These are phyloP conservation scores for Raphanus hybrid DNA, from an alignment of 441 rosid genomes.

Conservation along the genomic window DNA sequence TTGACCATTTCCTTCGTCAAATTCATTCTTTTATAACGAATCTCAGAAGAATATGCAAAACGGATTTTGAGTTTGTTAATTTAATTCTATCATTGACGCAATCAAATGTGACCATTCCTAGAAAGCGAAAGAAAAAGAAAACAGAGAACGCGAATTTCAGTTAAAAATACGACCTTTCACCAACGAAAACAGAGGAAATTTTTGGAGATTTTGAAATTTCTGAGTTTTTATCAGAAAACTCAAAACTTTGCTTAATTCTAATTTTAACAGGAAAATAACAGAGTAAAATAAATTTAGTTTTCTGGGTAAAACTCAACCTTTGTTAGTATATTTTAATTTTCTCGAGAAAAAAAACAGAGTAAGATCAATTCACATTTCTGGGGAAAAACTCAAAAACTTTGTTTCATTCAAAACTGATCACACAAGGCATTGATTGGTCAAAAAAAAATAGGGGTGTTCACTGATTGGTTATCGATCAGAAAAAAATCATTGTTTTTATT, in stretches of 20 bases:
- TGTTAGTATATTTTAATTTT: not conserved
- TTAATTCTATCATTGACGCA: conserved; percentile 16
- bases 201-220: not conserved
- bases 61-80: conserved; percentile 10
- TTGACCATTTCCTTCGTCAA: conserved; percentile 32
- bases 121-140: not conserved
- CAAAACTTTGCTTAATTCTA: not conserved
- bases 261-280: not conserved
- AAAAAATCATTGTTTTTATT: not conserved
- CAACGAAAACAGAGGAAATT: not conserved
- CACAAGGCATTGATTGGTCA: conserved; percentile 6
- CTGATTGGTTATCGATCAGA: not conserved
- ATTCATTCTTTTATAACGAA: conserved; percentile 5
- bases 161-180: conserved; percentile 21
- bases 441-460: not conserved
- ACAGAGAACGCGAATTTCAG: not conserved
- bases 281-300: not conserved
- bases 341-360: not conserved
- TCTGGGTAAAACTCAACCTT: not conserved
- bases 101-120: not conserved
- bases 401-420: conserved; percentile 7
- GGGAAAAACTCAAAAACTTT: not conserved
- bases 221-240: not conserved
- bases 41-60: conserved; percentile 14
- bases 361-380: not conserved